These are phyloP conservation scores for Macrotyloma uniflorum DNA, from an alignment of 306 rosid genomes.

Conservation along the genomic window DNA sequence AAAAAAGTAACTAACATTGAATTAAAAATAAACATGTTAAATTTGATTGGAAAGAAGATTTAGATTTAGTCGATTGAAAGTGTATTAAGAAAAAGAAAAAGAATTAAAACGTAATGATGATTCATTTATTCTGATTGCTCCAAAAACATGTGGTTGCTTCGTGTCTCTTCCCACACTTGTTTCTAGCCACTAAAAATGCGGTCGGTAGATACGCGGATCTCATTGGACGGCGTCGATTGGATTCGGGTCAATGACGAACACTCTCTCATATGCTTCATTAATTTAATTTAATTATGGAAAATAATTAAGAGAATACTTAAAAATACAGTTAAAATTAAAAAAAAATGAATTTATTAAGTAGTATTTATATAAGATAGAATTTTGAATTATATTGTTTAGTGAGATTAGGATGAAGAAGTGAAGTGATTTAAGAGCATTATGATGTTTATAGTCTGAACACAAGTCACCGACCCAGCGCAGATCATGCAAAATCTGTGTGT, in stretches of 20 bases:
- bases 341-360: no score
- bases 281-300: background rate
- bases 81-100: no score
- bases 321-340: no score
- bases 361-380: no score
- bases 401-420: no score
- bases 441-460: conserved; percentile 34
- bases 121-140: background rate
- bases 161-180: background rate
- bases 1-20: no score
- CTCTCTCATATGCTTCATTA: conserved; percentile 5
- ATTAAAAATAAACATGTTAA: no score
- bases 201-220: conserved; percentile 71
- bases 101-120: no score
- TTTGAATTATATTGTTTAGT: background rate
- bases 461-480: conserved; percentile 48
- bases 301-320: background rate
- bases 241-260: conserved; percentile 37
- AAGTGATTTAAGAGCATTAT: no score
- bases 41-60: no score
- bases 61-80: no score
- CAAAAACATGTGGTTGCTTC: conserved; percentile 17
- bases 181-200: conserved; percentile 27
- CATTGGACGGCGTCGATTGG: conserved; percentile 53
- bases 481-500: conserved; percentile 57